A percentile compares a stretch with the other conserved stretches of the same genome.
These are phyloP conservation scores for Pythium aquatile DNA, from an alignment of 352 stramenopile species.

Conservation along the genomic window DNA sequence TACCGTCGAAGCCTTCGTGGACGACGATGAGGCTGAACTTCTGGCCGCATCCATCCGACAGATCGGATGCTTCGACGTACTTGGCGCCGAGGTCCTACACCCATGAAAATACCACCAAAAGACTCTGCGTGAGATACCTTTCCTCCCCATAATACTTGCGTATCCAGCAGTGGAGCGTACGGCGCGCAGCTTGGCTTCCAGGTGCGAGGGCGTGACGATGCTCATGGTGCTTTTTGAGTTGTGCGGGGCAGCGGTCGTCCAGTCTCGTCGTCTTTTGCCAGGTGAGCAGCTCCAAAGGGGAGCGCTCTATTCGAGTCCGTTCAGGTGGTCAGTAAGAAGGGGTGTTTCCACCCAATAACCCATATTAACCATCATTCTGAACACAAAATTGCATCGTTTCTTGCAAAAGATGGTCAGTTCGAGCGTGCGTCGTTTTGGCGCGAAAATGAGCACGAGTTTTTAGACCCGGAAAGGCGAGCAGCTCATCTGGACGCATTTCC, in stretches of 20 bases:
- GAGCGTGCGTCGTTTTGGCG: slow-evolving; percentile 8
- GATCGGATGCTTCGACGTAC: slow-evolving; percentile 70
- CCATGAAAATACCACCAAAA: background rate
- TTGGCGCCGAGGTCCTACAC: slow-evolving; percentile 54
- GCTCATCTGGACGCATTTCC: background rate
- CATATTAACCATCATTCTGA: slow-evolving; percentile 5
- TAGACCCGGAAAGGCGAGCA: background rate
- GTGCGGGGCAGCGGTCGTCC: background rate
- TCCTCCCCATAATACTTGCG: too few species aligned
- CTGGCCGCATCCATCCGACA: slow-evolving; percentile 79
- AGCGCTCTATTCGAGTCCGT: background rate
- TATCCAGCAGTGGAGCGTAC: background rate
- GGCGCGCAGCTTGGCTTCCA: slow-evolving; percentile 23
- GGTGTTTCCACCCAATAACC: slow-evolving; percentile 8
- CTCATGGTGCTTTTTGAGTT: slow-evolving; percentile 11
- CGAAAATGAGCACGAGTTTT: background rate
- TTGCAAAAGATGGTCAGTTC: background rate
- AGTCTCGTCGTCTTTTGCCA: background rate
- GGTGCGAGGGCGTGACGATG: slow-evolving; percentile 20
- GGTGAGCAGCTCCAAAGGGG: background rate
- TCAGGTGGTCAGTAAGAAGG: background rate
- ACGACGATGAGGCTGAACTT: slow-evolving; percentile 87
- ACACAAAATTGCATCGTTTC: background rate
- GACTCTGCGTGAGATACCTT: background rate
- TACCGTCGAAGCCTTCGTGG: slow-evolving; percentile 76